phyloP scores from a whole-genome alignment of 75 land plant genomes.

The Picea glauca region DNA sequence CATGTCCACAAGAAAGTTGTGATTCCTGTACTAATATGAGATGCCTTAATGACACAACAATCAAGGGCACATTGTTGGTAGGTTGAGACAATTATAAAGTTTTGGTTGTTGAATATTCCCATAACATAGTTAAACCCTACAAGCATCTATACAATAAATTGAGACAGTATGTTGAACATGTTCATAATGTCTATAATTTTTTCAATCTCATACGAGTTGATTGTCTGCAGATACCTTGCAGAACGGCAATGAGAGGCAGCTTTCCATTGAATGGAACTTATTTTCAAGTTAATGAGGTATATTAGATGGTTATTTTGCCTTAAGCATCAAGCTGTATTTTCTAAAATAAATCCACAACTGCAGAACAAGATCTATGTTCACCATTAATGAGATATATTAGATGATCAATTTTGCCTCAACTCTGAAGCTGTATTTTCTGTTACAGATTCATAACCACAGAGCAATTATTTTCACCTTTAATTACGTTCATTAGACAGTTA shows the following conservation, averaged over 20 bases:
- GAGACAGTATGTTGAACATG: background rate
- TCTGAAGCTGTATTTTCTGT: background rate
- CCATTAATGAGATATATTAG: background rate
- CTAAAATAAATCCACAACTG: background rate
- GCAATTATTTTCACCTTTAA: too few species aligned
- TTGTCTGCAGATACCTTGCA: conserved; percentile 72
- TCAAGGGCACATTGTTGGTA: conserved; percentile 65
- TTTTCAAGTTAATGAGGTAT: conserved; percentile 92
- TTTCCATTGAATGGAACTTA: conserved; percentile 92
- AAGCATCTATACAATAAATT: background rate
- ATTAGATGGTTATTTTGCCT: background rate
- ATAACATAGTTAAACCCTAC: background rate
- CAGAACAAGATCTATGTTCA: background rate
- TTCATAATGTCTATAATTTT: background rate
- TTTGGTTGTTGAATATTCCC: background rate
- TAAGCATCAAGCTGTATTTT: background rate
- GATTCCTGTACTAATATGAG: conserved; percentile 14
- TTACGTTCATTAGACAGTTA: too few species aligned
- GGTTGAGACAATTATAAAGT: conserved; percentile 40
- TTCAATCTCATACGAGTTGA: background rate
- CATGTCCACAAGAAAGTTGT: conserved; percentile 29
- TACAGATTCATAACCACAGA: too few species aligned
- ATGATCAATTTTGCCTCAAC: background rate
- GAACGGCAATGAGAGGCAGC: conserved; percentile 80
- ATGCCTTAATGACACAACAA: conserved; percentile 17